phyloP scores from a whole-genome alignment of 495 filamentous ascomycete genomes.

The Aspergillus coremiiformis region DNA sequence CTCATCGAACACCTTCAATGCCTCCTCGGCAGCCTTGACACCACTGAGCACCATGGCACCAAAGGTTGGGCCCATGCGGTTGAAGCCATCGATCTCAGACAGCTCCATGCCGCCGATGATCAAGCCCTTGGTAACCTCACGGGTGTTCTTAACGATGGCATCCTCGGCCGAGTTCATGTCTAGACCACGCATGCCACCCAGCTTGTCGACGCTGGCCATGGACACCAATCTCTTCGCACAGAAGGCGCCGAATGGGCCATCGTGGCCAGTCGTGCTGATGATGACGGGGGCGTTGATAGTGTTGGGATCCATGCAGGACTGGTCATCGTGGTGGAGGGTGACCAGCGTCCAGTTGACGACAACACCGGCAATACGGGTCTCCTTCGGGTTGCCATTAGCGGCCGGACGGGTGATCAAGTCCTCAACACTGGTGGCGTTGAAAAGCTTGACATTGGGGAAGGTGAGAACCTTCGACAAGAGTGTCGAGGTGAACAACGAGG shows the following conservation, averaged over 20 bases:
- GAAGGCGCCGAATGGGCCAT: slow-evolving; percentile 88
- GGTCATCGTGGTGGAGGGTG: slow-evolving; percentile 83
- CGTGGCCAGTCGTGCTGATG: slow-evolving; percentile 83
- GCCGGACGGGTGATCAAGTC: slow-evolving; percentile 73
- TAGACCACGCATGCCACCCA: slow-evolving; percentile 84
- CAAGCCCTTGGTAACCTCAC: slow-evolving; percentile 77
- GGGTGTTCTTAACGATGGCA: slow-evolving; percentile 81
- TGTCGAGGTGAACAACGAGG: slow-evolving; percentile 82
- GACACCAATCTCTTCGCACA: slow-evolving; percentile 73
- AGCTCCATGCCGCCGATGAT: slow-evolving; percentile 94
- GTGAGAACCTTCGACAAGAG: slow-evolving; percentile 69
- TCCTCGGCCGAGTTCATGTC: slow-evolving; percentile 89
- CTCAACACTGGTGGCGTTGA: slow-evolving; percentile 88
- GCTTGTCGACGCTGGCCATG: slow-evolving; percentile 72
- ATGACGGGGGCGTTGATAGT: slow-evolving; percentile 85
- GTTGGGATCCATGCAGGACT: slow-evolving; percentile 93
- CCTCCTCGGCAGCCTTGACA: slow-evolving; percentile 85
- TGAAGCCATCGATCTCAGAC: slow-evolving; percentile 81
- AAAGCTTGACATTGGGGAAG: slow-evolving; percentile 89
- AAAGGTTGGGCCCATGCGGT: slow-evolving; percentile 76
- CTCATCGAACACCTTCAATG: slow-evolving; percentile 64
- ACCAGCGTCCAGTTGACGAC: slow-evolving; percentile 94
- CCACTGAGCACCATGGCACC: slow-evolving; percentile 78
- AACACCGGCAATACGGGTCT: slow-evolving; percentile 70
- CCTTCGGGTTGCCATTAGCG: slow-evolving; percentile 31